These are phyloP conservation scores for Macrocystidia cucumis DNA, from an alignment of 1,284 basidiomycete genomes.

Conservation along the genomic window DNA sequence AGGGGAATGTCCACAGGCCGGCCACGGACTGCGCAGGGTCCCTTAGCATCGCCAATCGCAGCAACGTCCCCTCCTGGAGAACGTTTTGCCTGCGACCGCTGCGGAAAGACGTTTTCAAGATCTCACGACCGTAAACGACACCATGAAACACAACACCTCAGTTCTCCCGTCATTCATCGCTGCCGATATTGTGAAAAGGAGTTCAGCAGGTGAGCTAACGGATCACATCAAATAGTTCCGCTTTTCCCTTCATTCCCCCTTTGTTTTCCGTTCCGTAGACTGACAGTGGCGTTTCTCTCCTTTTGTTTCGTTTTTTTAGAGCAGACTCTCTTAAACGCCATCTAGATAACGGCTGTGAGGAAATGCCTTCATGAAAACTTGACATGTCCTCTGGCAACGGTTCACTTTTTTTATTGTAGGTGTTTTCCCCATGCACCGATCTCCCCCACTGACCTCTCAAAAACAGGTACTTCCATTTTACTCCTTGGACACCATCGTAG, in stretches of 20 bases:
- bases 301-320: slow-evolving; percentile 17
- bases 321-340: slow-evolving; percentile 41
- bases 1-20: slow-evolving; percentile 23
- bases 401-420: no score
- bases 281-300: slow-evolving; percentile 5
- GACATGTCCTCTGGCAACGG: no score
- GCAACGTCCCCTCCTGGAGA: slow-evolving; percentile 35
- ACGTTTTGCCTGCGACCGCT: slow-evolving; percentile 60
- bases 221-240: background rate
- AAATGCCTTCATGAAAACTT: no score
- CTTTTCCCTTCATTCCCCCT: background rate
- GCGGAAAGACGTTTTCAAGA: slow-evolving; percentile 69
- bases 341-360: slow-evolving; percentile 62
- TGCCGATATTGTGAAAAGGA: slow-evolving; percentile 66
- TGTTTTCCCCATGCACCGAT: no score
- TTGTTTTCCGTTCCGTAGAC: background rate
- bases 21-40: slow-evolving; percentile 21
- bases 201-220: slow-evolving; percentile 62
- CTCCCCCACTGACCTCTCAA: no score
- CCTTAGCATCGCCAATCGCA: slow-evolving; percentile 22
- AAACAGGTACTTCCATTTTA: no score
- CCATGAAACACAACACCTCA: slow-evolving; percentile 64
- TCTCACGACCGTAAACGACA: slow-evolving; percentile 74
- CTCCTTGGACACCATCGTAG: no score
- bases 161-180: slow-evolving; percentile 49